Evolutionary conservation across 345 rosid species (phyloP).

Genomic region (Boechera stricta): DNA sequence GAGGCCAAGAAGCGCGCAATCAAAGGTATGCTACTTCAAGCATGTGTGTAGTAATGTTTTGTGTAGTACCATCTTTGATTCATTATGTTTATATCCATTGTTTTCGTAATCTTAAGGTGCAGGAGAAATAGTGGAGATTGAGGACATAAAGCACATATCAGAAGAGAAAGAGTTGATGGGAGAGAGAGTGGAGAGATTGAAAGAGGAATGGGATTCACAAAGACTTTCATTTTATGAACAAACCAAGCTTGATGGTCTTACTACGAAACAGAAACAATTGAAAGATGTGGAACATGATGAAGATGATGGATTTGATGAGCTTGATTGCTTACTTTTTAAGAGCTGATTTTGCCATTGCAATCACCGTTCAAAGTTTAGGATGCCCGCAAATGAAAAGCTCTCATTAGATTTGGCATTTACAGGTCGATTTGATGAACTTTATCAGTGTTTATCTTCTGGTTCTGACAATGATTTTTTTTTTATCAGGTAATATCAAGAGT

Average conservation of each 20-base stretch:
- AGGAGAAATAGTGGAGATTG: conserved; percentile 51
- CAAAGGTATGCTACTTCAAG: conserved; percentile 51
- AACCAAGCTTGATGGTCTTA: conserved; percentile 50
- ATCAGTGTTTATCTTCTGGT: conserved; percentile 21
- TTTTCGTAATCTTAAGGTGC: conserved; percentile 56
- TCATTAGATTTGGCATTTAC: not conserved
- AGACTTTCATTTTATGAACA: conserved; percentile 53
- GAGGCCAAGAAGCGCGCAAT: conserved; percentile 72
- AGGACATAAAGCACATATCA: conserved; percentile 65
- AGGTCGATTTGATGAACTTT: not conserved
- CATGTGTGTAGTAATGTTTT: not conserved
- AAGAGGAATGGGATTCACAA: conserved; percentile 64
- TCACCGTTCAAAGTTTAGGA: not conserved
- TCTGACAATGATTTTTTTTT: not conserved
- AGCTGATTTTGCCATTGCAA: conserved; percentile 30
- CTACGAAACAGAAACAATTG: not conserved
- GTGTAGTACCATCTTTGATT: not conserved
- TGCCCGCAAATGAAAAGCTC: not conserved
- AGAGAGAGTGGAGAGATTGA: conserved; percentile 51
- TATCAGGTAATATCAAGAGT: not conserved
- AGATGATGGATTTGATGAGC: conserved; percentile 50
- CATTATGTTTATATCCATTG: conserved; percentile 4
- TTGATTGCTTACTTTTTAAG: conserved; percentile 49
- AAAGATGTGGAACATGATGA: conserved; percentile 18
- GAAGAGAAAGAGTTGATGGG: conserved; percentile 54